phyloP scores from a whole-genome alignment of 305 asterid genomes.

The Fraxinus sp. region DNA sequence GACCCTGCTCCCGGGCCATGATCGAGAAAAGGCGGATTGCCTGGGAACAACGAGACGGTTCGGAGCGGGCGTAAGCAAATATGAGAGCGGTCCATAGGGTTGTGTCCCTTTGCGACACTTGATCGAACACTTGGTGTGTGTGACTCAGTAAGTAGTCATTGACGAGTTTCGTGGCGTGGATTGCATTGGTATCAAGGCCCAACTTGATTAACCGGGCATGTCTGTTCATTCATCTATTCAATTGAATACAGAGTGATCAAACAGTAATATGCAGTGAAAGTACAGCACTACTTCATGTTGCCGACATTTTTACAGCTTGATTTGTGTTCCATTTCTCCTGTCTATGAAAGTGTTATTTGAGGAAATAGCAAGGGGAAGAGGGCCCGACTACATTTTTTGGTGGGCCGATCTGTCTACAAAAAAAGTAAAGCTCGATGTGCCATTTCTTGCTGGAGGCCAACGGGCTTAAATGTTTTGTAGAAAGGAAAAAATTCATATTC shows the following conservation, averaged over 20 bases:
- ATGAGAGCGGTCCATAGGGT: slow-evolving; percentile 42
- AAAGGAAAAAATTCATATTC: too few relatives aligned
- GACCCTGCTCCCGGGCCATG: slow-evolving; percentile 25
- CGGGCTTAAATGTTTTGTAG: background rate
- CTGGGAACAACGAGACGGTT: slow-evolving; percentile 15
- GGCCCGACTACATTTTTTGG: background rate
- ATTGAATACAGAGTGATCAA: background rate
- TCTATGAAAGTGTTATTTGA: background rate
- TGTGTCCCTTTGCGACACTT: slow-evolving; percentile 39
- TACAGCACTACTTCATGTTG: background rate
- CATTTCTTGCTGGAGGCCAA: background rate
- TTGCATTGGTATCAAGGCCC: slow-evolving; percentile 29
- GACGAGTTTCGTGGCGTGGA: slow-evolving; percentile 33
- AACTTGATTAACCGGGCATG: slow-evolving; percentile 43
- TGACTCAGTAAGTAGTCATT: slow-evolving; percentile 20
- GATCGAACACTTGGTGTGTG: slow-evolving; percentile 37
- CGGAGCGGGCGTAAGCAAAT: slow-evolving; percentile 35
- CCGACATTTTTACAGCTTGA: background rate
- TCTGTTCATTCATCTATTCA: slow-evolving; percentile 33
- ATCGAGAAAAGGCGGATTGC: slow-evolving; percentile 36
- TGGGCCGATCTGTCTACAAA: background rate
- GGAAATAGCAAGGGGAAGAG: background rate
- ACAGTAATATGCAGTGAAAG: background rate
- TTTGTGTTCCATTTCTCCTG: background rate
- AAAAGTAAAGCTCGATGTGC: background rate